Evolutionary conservation across 371 early-diverging fungal genomes (phyloP), one percentile per base, ranked within the genome.

Genomic region (Mucor piriformis): DNA sequence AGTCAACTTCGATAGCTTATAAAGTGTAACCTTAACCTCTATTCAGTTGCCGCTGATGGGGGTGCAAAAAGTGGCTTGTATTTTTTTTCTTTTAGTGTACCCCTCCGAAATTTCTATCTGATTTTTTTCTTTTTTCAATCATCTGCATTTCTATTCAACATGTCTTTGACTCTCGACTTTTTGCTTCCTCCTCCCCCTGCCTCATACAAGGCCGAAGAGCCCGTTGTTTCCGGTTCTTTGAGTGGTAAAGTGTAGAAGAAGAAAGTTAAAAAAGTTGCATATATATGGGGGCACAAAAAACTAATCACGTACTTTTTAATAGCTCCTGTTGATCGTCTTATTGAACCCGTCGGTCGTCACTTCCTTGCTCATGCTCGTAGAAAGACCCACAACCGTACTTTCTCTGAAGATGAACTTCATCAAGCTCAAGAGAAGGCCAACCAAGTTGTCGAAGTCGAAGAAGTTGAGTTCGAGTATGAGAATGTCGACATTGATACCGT

Each of bases 381-480:
- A 58, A 83, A 85, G 79, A 77, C 80, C 25, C 81, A 87, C 71
- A 86, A 87, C 66, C 85, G 87, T 62, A 83, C 86, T 49, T 85
- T 86, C 78, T 83, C 84, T 47, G 88, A 86, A 71, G 89, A 88
- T 66, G 86, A 87, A 57, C 74, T 69, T 37, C 78, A 81, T 42
- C 67, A 74, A 59, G 78, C 78, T 29, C 68, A 66, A 60, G 73
- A 77, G 40, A 73, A 71, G 61, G 81, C 81, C 54, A 74, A 62
- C 52, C 75, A 73, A 57, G 77, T 75, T 42, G 83, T 84, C 44
- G 76, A 83, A 47, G 76, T 76, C 46, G 88, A 83, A 43, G 86
- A 84, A 40, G 86, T 86, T 44, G 86, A 83, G n/a, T 85, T 86
- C 32, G 86, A 82, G 61, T 88, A 89, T 46, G 92, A 91, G 68